Percentiles rank a stretch among this genome's conserved stretches.
These are phyloP conservation scores for Lachnellula cervina DNA, from an alignment of 2,329 filamentous ascomycete species.

Conservation along the genomic window DNA sequence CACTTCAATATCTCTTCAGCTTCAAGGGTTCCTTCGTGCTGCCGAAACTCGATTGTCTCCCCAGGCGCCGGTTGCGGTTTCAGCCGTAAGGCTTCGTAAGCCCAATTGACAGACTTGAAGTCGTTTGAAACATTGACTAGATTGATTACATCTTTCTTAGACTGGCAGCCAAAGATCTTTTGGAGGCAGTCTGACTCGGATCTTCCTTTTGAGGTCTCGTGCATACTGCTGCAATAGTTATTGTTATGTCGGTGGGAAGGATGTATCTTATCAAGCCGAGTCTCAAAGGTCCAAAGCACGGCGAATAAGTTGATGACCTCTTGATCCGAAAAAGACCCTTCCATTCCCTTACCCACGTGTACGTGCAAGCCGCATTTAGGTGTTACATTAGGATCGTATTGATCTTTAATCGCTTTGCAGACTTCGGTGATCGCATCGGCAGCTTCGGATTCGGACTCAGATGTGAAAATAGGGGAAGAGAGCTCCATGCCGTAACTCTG, in stretches of 20 bases:
- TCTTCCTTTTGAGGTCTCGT: neutral
- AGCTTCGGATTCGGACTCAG: neutral
- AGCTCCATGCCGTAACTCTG: neutral
- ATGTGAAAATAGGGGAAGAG: neutral
- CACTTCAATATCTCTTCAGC: conserved; percentile 6
- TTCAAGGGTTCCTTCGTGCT: conserved; percentile 16
- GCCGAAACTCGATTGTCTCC: conserved; percentile 18
- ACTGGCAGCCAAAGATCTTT: neutral
- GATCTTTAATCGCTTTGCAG: neutral
- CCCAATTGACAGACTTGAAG: neutral
- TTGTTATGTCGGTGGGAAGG: neutral
- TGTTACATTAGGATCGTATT: neutral
- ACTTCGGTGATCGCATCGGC: neutral
- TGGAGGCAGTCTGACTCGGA: neutral
- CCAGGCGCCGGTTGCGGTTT: neutral
- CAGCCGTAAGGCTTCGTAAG: neutral
- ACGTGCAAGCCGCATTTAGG: neutral
- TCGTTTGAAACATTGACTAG: neutral
- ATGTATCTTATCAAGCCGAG: neutral
- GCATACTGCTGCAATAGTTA: neutral
- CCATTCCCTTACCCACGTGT: neutral
- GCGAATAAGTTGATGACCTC: neutral
- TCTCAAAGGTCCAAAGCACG: conserved; percentile 1
- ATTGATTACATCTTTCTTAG: neutral
- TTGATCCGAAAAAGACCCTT: neutral